Evolutionary conservation across 2,329 filamentous ascomycete genomes (phyloP).

Genomic region (Trichoderma endophyticum): DNA sequence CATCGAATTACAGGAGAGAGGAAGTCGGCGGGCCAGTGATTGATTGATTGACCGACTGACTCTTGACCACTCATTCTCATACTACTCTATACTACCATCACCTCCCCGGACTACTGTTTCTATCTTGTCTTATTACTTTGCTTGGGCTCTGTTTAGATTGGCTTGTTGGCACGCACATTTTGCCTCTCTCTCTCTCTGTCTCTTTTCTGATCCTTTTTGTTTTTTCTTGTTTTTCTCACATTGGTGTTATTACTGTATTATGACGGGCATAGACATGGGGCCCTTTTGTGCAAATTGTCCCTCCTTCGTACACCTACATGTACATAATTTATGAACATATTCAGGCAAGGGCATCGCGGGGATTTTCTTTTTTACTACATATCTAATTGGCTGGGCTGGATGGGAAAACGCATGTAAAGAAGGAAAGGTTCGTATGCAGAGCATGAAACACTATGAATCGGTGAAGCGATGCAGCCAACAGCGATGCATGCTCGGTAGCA

Average conservation of each 20-base stretch:
- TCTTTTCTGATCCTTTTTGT: background rate
- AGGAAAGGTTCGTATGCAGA: background rate
- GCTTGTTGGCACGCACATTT: background rate
- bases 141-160: background rate
- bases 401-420: background rate
- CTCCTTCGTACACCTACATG: background rate
- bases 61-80: background rate
- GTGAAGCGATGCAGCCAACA: background rate
- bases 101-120: background rate
- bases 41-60: background rate
- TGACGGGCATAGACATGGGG: background rate
- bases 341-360: background rate
- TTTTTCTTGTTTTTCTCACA: background rate
- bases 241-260: background rate
- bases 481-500: background rate
- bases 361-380: background rate
- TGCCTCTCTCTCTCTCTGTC: background rate
- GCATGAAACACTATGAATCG: background rate
- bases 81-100: background rate
- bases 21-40: background rate
- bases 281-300: background rate
- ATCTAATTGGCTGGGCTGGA: background rate
- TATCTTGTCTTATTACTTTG: background rate
- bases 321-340: constrained; percentile 1
- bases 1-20: constrained; percentile 16